Evolutionary conservation across 31 red algal species (phyloP).

Genomic region (Asparagopsis taxiformis): DNA sequence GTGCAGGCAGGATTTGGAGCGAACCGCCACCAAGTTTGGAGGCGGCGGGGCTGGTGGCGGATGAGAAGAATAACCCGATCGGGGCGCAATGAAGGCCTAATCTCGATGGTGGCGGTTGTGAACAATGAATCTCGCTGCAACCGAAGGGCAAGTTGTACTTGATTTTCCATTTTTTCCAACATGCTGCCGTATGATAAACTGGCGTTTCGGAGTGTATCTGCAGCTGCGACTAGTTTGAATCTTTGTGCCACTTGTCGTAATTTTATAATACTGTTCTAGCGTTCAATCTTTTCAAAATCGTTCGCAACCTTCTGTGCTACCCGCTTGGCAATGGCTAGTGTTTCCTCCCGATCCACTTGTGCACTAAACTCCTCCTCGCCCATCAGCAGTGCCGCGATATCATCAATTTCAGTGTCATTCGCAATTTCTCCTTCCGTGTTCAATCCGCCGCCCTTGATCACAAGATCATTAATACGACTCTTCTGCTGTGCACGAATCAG

Average conservation of each 20-base stretch:
- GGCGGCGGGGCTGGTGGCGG: slow-evolving; percentile 6
- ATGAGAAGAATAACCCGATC: not conserved
- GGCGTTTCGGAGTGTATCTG: not conserved
- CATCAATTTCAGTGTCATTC: slow-evolving; percentile 72
- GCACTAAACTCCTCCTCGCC: slow-evolving; percentile 78
- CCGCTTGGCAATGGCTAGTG: slow-evolving; percentile 18
- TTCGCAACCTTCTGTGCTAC: slow-evolving; percentile 9
- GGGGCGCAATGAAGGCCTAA: not conserved
- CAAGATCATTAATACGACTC: slow-evolving; percentile 91
- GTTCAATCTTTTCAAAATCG: too few species aligned
- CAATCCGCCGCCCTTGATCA: slow-evolving; percentile 91
- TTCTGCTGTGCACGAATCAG: slow-evolving; percentile 91
- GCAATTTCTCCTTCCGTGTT: slow-evolving; percentile 60
- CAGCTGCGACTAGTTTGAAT: not conserved
- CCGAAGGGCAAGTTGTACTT: too few species aligned
- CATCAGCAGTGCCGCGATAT: slow-evolving; percentile 86
- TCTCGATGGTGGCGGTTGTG: not conserved
- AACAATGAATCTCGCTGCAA: not conserved
- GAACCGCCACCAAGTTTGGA: not conserved
- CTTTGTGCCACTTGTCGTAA: not conserved
- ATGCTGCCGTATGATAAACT: not conserved
- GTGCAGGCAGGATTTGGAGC: not conserved
- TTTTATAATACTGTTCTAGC: too few species aligned
- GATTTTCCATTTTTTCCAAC: too few species aligned
- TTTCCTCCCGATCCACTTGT: slow-evolving; percentile 26